Evolutionary conservation across 257 asterid species (phyloP).

Genomic region (Jasminum sambac): DNA sequence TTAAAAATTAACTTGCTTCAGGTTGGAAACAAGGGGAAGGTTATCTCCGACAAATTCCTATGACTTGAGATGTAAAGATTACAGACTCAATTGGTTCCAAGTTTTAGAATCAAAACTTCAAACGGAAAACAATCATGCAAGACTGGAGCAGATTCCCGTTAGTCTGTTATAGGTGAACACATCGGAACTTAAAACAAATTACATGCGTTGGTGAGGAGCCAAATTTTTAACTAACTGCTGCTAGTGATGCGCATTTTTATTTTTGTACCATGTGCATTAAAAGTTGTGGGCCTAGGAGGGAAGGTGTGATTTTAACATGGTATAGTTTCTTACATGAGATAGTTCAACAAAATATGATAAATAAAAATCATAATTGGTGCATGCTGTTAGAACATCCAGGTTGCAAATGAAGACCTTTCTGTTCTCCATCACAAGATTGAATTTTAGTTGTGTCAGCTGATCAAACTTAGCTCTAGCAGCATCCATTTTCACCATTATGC

Average conservation of each 20-base stretch:
- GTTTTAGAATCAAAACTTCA: not conserved
- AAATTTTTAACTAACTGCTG: not conserved
- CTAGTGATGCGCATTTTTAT: not conserved
- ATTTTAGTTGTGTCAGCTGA: constrained; percentile 49
- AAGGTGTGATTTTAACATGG: not conserved
- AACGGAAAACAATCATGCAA: constrained; percentile 8
- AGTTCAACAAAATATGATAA: constrained; percentile 8
- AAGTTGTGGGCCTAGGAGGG: not conserved
- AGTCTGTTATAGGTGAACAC: not conserved
- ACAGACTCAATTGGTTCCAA: constrained; percentile 5
- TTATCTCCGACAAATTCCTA: constrained; percentile 14
- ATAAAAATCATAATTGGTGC: constrained; percentile 6
- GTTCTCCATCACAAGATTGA: constrained; percentile 47
- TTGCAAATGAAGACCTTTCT: constrained; percentile 50
- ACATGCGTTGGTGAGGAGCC: not conserved
- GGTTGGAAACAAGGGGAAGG: constrained; percentile 1
- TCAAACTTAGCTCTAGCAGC: constrained; percentile 56
- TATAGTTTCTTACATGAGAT: constrained; percentile 4
- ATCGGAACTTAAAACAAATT: constrained; percentile 12
- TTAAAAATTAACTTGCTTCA: not conserved
- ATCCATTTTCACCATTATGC: constrained; percentile 39
- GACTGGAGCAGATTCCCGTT: constrained; percentile 18
- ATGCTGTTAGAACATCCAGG: constrained; percentile 19
- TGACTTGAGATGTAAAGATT: constrained; percentile 8
- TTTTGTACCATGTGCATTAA: not conserved